Evolutionary conservation across 1,284 basidiomycete species (phyloP), one percentile per base, ranked within the genome.

Genomic region (Ustilago xerochloae): DNA sequence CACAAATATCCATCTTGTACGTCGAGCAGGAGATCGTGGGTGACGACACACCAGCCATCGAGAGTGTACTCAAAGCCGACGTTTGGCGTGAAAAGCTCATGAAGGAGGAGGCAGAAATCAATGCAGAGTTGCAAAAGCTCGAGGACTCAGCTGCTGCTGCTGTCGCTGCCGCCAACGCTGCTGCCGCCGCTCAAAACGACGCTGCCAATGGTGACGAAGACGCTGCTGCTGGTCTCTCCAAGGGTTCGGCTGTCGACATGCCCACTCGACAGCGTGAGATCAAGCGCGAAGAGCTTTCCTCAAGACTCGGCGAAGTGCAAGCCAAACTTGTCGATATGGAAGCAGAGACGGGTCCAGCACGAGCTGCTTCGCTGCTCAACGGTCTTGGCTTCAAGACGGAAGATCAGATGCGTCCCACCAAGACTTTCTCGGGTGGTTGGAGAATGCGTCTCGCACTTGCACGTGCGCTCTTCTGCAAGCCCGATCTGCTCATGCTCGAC

Each of bases 371-470:
- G 7, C 87, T 98, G 28, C 88, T 99, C 48, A 93, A 93, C 41
- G 95, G 94, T 56, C 89, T 99, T 28, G 96, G 96, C 13, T 98
- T 98, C 86, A 89, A 89, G 70, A 92, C 96, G 81, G 87, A 87
- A 16, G 96, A 98, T 85, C 96, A 98, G 85, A 46, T 47, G 49
- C 76, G 78, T 52, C 79, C 85, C 1, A 86, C 85, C 5, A 91
- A 86, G 82, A 90, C 92, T 1, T 99, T 99, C 88, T 97, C 93
- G 85, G 96, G 97, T 88, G 96, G 97, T 87, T 97, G 94, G 94
- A 88, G 99, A 90, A 99, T 99, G 97, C 98, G 98, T 90, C 91
- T 99, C 77, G 97, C 96, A 30, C 90, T 99, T 68, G 97, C 97
- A 63, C 91, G 92, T 78, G 94, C 94, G 3, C 87, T 97, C 6